phyloP scores from a whole-genome alignment of 1,284 basidiomycete species.

The Microbotryum lychnidis-dioicae region DNA sequence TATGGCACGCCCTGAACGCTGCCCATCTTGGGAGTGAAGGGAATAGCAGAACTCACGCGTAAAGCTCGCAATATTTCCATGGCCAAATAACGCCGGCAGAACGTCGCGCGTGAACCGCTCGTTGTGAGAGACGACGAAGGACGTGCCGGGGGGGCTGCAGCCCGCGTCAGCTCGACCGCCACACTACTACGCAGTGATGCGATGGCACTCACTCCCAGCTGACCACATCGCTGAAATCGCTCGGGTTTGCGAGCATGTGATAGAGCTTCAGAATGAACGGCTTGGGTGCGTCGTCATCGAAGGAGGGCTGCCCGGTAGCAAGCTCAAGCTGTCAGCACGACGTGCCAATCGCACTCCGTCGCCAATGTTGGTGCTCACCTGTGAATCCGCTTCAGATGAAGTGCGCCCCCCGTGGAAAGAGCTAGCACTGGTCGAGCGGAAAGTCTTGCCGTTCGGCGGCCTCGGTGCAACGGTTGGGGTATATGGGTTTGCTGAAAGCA shows the following conservation, averaged over 20 bases:
- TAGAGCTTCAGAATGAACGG: conserved; percentile 25
- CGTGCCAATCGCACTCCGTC: too few relatives aligned
- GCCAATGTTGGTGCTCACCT: too few relatives aligned
- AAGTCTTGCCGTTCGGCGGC: too few relatives aligned
- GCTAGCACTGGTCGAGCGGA: too few relatives aligned
- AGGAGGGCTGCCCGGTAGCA: too few relatives aligned
- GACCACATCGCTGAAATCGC: conserved; percentile 14
- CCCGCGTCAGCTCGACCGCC: not conserved
- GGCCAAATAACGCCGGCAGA: conserved; percentile 12
- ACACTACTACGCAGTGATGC: not conserved
- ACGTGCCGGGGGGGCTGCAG: conserved; percentile 1
- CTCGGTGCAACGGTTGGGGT: too few relatives aligned
- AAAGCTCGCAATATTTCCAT: conserved; percentile 17
- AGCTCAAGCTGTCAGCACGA: too few relatives aligned
- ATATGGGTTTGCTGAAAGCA: too few relatives aligned
- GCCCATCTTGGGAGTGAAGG: too few relatives aligned
- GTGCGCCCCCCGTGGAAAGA: too few relatives aligned
- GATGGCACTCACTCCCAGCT: conserved; percentile 18
- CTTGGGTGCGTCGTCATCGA: conserved; percentile 4
- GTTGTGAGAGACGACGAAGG: conserved; percentile 20
- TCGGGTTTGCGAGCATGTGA: conserved; percentile 9
- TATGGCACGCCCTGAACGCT: too few relatives aligned
- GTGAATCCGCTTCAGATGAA: too few relatives aligned
- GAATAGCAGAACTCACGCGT: conserved; percentile 10
- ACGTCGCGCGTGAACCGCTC: conserved; percentile 10